phyloP scores from a whole-genome alignment of 202 grass and related monocot species.

The Dendrocalamus latiflorus region DNA sequence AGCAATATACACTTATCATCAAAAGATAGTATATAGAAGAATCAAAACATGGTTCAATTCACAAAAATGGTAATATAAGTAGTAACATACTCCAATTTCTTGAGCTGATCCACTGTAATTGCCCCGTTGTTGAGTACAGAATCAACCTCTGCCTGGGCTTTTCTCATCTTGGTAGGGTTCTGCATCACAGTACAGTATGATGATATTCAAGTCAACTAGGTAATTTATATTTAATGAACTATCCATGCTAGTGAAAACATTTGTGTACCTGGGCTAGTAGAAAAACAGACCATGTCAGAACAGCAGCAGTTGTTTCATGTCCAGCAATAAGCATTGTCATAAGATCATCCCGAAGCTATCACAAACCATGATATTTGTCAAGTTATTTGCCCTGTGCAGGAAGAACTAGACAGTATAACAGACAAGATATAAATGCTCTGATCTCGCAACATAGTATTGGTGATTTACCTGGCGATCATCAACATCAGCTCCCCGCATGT shows the following conservation, averaged over 20 bases:
- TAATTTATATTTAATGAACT: neutral
- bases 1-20: neutral
- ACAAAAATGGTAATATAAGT: slow-evolving; percentile 13
- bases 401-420: neutral
- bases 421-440: neutral
- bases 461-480: slow-evolving; percentile 84
- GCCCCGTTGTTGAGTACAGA: slow-evolving; percentile 47
- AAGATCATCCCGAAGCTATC: slow-evolving; percentile 91
- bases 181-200: slow-evolving; percentile 31
- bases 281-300: slow-evolving; percentile 91
- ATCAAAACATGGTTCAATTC: slow-evolving; percentile 1
- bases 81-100: slow-evolving; percentile 69
- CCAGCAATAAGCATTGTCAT: slow-evolving; percentile 99
- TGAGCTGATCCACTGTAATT: slow-evolving; percentile 62
- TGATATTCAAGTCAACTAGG: slow-evolving; percentile 2
- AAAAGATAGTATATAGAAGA: neutral
- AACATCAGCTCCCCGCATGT: slow-evolving; percentile 90
- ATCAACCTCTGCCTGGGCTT: slow-evolving; percentile 90
- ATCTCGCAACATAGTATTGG: neutral
- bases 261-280: slow-evolving; percentile 70
- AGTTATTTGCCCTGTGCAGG: neutral
- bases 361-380: slow-evolving; percentile 23
- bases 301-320: slow-evolving; percentile 98
- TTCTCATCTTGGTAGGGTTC: slow-evolving; percentile 91
- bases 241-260: slow-evolving; percentile 5